A percentile compares a stretch with the other conserved stretches of the same genome.
These are phyloP conservation scores for Elsinoe perseae DNA, from an alignment of 2,329 filamentous ascomycete species.

Conservation along the genomic window DNA sequence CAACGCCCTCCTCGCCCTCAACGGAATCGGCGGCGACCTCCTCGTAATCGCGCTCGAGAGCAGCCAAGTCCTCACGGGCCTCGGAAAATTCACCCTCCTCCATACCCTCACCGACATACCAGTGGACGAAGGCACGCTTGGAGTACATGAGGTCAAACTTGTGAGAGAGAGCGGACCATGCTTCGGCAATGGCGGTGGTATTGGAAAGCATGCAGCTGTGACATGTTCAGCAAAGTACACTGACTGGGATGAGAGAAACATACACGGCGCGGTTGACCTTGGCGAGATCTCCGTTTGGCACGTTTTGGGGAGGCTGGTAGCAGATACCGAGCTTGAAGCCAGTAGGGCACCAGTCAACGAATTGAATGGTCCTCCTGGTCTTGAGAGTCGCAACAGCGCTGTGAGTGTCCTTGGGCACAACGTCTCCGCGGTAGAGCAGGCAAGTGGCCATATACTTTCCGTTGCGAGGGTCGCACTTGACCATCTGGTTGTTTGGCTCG, in stretches of 20 bases:
- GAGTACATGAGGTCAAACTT: constrained; percentile 99
- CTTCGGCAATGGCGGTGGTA: constrained; percentile 97
- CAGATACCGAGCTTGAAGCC: constrained; percentile 99
- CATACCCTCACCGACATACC: constrained; percentile 99
- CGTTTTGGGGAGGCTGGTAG: constrained; percentile 94
- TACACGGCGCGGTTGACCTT: constrained; percentile 98
- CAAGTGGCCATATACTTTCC: constrained; percentile 99
- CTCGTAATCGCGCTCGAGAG: constrained; percentile 96
- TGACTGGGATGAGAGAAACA: constrained; percentile 36
- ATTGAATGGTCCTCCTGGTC: constrained; percentile 98
- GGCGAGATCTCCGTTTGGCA: constrained; percentile 93
- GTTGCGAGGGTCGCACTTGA: constrained; percentile 96
- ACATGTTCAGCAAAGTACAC: constrained; percentile 21
- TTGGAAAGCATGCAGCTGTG: constrained; percentile 92
- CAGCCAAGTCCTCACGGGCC: constrained; percentile 95
- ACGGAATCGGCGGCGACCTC: constrained; percentile 94
- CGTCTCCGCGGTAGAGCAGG: constrained; percentile 94
- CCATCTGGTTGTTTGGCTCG: constrained; percentile 99
- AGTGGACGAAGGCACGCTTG: constrained; percentile 99
- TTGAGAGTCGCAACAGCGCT: constrained; percentile 89
- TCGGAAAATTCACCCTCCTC: constrained; percentile 99
- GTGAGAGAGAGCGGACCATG: constrained; percentile 89
- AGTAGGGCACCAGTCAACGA: constrained; percentile 99
- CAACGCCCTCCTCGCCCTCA: constrained; percentile 73
- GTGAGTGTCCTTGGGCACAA: constrained; percentile 94